Percentiles rank a stretch among this genome's conserved stretches.
Evolutionary conservation across 768 basidiomycete genomes (phyloP).

Genomic region (Panus rudis): DNA sequence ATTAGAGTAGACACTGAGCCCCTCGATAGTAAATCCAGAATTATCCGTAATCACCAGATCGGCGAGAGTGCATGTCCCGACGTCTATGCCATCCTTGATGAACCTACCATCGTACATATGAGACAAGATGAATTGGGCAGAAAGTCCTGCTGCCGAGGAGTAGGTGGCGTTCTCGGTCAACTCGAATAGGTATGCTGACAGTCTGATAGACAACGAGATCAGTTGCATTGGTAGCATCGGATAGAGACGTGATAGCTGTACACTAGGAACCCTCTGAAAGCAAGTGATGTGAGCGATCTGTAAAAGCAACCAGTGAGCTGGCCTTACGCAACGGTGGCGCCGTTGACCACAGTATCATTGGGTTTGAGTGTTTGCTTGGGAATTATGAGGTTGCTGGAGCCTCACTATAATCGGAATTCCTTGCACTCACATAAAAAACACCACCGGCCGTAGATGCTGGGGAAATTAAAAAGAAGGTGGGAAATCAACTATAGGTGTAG

Average conservation of each 20-base stretch:
- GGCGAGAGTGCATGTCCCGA: no score
- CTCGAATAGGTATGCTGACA: conserved; percentile 1
- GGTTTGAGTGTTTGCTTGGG: no score
- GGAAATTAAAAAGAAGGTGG: no score
- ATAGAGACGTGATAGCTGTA: no score
- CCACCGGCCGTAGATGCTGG: conserved; percentile 1
- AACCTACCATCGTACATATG: neutral
- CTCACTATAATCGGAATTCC: no score
- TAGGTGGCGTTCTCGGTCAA: neutral
- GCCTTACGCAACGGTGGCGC: neutral
- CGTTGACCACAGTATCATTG: no score
- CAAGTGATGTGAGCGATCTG: neutral
- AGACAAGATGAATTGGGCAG: neutral
- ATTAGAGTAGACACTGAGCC: conserved; percentile 1
- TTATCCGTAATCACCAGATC: neutral
- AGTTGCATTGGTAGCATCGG: no score
- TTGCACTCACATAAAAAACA: conserved; percentile 4
- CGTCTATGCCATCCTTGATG: neutral
- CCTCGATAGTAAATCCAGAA: conserved; percentile 1
- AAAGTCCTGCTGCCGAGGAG: neutral
- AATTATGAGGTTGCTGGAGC: no score
- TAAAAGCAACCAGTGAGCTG: no score
- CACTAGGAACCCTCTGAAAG: neutral
- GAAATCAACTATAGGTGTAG: no score
- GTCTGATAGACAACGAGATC: no score